phyloP scores from a whole-genome alignment of 2,329 filamentous ascomycete genomes.

The Colletotrichum nymphaeae region DNA sequence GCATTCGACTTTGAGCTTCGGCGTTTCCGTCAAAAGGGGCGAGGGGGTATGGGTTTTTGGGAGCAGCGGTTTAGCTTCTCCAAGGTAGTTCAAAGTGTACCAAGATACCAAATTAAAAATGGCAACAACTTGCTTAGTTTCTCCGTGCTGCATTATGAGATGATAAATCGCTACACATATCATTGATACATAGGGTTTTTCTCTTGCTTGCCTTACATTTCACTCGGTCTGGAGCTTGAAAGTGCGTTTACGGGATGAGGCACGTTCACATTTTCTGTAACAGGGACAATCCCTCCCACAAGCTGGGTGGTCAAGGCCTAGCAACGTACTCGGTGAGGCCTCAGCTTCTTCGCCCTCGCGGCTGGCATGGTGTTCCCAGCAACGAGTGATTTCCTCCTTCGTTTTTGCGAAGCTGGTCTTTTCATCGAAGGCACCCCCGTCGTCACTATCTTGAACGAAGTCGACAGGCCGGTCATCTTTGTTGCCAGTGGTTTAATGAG shows the following conservation, averaged over 20 bases:
- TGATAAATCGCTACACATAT: neutral
- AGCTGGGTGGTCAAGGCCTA: no score
- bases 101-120: conserved; percentile 28
- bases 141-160: neutral
- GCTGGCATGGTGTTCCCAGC: no score
- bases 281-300: no score
- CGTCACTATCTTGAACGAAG: no score
- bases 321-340: no score
- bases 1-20: neutral
- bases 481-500: no score
- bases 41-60: neutral
- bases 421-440: no score
- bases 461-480: no score
- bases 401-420: no score
- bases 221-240: neutral
- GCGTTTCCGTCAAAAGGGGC: neutral
- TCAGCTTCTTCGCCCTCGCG: no score
- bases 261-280: neutral
- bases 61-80: neutral
- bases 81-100: neutral
- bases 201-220: neutral
- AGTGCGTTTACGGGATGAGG: neutral
- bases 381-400: no score
- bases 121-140: neutral
- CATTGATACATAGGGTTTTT: neutral